Base-by-base conservation (phyloP, 805 yeast genomes). In the Candida germanica region DNA sequence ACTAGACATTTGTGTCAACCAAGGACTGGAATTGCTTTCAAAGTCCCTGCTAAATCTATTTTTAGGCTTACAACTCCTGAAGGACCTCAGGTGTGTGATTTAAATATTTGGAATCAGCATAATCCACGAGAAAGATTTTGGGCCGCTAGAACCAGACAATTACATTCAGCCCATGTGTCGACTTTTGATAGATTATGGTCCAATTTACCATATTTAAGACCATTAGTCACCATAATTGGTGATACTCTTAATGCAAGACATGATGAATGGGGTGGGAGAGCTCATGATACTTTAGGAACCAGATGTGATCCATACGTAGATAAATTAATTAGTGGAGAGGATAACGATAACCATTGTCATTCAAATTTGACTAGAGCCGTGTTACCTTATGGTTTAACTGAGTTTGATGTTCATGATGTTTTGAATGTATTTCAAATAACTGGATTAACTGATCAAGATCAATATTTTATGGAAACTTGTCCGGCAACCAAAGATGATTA, bases 231-330 rank as follows among this genome's bases (percentile, higher is more conserved):
- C 6, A 77, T 80, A 42, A 76, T 80, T 16, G 80, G 69, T 11
- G 85, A 80, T 48, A 69, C 82, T 0, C 59, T 79, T 47, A 56
- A 58, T 26, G 72, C 75, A 24, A 69, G 81, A 43, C 74, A 74
- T 44, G 80, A 78, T 44, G 80, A 77, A 50, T 73, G 79, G 77
- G 82, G 83, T 37, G 83, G 83, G 35, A 61, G 80, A 39, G 71
- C 76, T 31, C 83, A 80, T 50, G 87, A 80, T 50, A 66, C 81
- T 24, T 59, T 79, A 52, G 85, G 85, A 22, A 80, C 85, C 2
- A 63, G 86, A 43, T 79, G 85, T 51, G 85, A 80, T 47, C 85
- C 85, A 1, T 79, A 79, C 46, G 83, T 78, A 10, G 85, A 79
- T 50, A 75, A 74, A 46, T 55, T 79, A 42, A 61, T 80, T 35